Evolutionary conservation across 139 green algal species (phyloP), one percentile per base, ranked within the genome.

Genomic region (Monoraphidium neglectum): DNA sequence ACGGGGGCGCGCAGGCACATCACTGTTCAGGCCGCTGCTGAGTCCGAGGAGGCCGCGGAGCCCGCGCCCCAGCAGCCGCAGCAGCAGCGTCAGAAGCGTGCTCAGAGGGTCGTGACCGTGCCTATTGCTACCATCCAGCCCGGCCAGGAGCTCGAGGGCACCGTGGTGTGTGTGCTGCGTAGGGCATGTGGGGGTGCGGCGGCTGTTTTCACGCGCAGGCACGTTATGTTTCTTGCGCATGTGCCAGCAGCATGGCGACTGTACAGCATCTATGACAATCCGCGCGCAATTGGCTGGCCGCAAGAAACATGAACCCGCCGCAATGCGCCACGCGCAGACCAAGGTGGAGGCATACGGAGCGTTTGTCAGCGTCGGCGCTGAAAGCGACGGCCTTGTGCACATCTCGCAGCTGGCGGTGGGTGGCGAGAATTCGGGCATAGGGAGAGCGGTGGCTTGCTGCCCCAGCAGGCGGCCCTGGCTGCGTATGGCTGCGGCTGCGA

Each of bases 351-450:
- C 77, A 5, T 99, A 95, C 77, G 96, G 96, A 33, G 92, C 91
- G 0, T 99, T 99, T 78, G 91, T 99, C 16, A 88, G 98, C 81
- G 92, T 99, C 70, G 94, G 93, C 40, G 83, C 85, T 32, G 78
- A 69, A 32, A 90, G 77, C 46, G 91, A 98, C 79, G 96, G 93
- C 54, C 89, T 99, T n/a, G 84, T 99, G 18, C 96, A 99, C 88
- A 95, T 99, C 68, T 98, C 92, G n/a, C 89, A 99, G 83, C 84
- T 97, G 16, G 54, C 80, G 75, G 86, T 89, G 38, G 73, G 73
- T 13, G 43, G 43, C 43, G 43, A 12, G 8, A 12, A 12, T 12
- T 8, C 8, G 8, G 43, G 43, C 43, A 12, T 8, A 8, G 43
- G 43, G 8, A 12, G 43, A 8, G 43, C 8, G 8, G 43, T 8